Evolutionary conservation across 495 filamentous ascomycete species (phyloP).

Genomic region (Cercophora samala): DNA sequence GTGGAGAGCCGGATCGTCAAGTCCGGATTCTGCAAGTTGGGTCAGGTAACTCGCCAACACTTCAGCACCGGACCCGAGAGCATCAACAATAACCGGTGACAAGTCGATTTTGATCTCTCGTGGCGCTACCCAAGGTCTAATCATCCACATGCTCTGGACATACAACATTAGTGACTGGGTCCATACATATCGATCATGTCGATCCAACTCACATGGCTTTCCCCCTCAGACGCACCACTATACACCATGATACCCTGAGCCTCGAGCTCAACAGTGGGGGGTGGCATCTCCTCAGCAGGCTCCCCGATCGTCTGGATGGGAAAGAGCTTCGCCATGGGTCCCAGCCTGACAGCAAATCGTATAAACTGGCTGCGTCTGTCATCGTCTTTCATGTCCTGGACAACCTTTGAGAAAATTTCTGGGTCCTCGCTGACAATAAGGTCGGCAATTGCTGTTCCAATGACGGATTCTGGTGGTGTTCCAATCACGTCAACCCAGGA

Average conservation of each 20-base stretch:
- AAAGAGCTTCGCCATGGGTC: constrained; percentile 65
- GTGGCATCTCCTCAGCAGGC: constrained; percentile 43
- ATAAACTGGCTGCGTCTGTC: constrained; percentile 90
- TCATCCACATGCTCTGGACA: constrained; percentile 96
- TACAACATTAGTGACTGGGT: constrained; percentile 8
- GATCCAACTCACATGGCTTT: constrained; percentile 74
- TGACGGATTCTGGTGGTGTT: constrained; percentile 65
- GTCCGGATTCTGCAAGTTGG: constrained; percentile 77
- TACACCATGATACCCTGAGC: constrained; percentile 98
- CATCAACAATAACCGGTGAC: constrained; percentile 85
- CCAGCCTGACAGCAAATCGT: constrained; percentile 75
- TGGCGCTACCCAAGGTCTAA: constrained; percentile 84
- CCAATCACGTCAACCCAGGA: constrained; percentile 96
- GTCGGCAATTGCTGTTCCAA: constrained; percentile 75
- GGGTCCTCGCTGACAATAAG: constrained; percentile 72
- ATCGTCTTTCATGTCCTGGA: constrained; percentile 86
- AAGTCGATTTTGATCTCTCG: constrained; percentile 94
- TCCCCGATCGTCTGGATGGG: constrained; percentile 48
- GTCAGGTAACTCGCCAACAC: constrained; percentile 92
- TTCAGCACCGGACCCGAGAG: constrained; percentile 89
- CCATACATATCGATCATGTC: background rate
- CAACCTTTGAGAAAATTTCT: constrained; percentile 71
- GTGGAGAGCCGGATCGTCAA: constrained; percentile 74
- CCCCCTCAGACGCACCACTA: constrained; percentile 77
- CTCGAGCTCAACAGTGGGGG: constrained; percentile 71